Conservation (phyloP, 352 stramenopile genomes). For the Phytophthora colocasiae region DNA sequence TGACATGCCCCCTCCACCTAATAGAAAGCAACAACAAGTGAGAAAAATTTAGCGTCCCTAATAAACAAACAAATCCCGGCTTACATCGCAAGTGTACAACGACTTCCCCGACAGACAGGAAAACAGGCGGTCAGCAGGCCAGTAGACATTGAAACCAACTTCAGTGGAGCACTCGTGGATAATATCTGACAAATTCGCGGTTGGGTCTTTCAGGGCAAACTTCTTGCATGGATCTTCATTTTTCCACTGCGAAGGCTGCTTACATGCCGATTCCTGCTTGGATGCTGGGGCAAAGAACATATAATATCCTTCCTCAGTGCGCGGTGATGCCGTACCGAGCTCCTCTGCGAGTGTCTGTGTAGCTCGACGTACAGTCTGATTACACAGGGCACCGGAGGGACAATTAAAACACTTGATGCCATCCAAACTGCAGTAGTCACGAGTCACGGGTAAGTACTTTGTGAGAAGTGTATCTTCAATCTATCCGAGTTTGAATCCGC, state of each 20-base stretch:
- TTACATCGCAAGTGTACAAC: conserved; percentile 77
- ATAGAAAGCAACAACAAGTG: not conserved
- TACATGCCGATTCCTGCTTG: conserved; percentile 38
- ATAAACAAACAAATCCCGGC: not conserved
- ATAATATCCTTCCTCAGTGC: conserved; percentile 64
- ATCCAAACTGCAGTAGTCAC: conserved; percentile 49
- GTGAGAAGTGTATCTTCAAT: not conserved
- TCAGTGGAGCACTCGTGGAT: conserved; percentile 49
- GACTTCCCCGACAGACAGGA: conserved; percentile 58
- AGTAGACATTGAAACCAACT: conserved; percentile 58
- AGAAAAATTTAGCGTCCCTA: not conserved
- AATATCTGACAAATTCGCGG: conserved; percentile 37
- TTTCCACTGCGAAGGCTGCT: conserved; percentile 49
- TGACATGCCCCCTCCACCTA: conserved; percentile 59
- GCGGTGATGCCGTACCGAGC: conserved; percentile 57
- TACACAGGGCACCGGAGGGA: conserved; percentile 54
- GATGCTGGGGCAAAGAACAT: conserved; percentile 59
- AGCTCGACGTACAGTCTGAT: conserved; percentile 56
- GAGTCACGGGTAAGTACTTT: not conserved
- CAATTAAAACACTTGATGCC: conserved; percentile 64
- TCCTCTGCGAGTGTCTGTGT: conserved; percentile 56
- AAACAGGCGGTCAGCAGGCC: conserved; percentile 62
- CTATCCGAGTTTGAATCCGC: not conserved
- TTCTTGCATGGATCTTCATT: conserved; percentile 57
- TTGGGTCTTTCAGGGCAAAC: conserved; percentile 22